Evolutionary conservation across 495 filamentous ascomycete genomes (phyloP).

Genomic region (Rusavskia elegans): DNA sequence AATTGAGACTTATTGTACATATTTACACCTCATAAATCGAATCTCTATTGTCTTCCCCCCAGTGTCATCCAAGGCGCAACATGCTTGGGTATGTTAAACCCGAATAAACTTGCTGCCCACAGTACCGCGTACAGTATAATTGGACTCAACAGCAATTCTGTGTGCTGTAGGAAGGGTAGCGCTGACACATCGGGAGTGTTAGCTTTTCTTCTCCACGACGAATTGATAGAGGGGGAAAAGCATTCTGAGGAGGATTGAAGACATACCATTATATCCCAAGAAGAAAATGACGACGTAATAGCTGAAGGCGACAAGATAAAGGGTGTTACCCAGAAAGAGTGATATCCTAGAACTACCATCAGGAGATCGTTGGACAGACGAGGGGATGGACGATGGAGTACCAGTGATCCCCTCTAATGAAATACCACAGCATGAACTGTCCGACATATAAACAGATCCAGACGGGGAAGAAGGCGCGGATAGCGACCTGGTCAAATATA

Average conservation of each 20-base stretch:
- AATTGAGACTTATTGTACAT: too few species aligned
- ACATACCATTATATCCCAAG: conserved; percentile 50
- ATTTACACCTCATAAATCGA: too few species aligned
- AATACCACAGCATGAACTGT: conserved; percentile 54
- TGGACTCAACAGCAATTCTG: conserved; percentile 50
- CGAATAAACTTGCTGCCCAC: not conserved
- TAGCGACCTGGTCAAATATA: conserved; percentile 36
- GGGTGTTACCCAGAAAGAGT: conserved; percentile 52
- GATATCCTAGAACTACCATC: conserved; percentile 30
- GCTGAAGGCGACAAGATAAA: conserved; percentile 51
- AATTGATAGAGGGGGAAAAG: not conserved
- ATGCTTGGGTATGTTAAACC: not conserved
- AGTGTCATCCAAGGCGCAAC: not conserved
- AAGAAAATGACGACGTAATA: conserved; percentile 64
- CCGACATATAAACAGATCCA: conserved; percentile 60
- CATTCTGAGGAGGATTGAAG: not conserved
- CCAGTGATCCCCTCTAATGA: conserved; percentile 37
- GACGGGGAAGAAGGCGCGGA: conserved; percentile 58
- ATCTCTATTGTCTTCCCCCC: not conserved
- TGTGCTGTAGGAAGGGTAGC: conserved; percentile 57
- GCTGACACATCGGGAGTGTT: conserved; percentile 19
- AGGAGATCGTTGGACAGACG: conserved; percentile 19
- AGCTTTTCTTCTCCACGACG: not conserved
- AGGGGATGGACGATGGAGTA: conserved; percentile 23
- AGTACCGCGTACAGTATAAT: not conserved